These are phyloP conservation scores for Apiotrichum gamsii DNA, from an alignment of 1,284 basidiomycete species.

Conservation along the genomic window DNA sequence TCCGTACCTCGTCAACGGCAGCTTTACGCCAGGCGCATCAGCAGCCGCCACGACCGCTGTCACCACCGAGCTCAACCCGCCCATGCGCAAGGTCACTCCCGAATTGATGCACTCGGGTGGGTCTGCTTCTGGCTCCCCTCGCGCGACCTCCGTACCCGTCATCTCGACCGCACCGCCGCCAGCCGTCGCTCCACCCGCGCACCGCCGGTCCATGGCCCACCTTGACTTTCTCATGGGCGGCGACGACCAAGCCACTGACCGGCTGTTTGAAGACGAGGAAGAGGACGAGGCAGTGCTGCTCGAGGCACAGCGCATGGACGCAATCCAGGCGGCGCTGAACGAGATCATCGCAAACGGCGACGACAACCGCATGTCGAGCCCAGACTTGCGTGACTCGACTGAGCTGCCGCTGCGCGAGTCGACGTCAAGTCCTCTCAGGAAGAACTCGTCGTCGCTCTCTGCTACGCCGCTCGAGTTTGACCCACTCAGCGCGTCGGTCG, in stretches of 20 bases:
- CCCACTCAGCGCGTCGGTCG: constrained; percentile 8
- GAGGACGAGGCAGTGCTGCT: constrained; percentile 42
- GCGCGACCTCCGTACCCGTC: not conserved
- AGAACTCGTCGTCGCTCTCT: too few relatives aligned
- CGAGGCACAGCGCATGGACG: constrained; percentile 68
- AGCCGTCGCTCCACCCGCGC: constrained; percentile 15
- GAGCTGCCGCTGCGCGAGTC: too few relatives aligned
- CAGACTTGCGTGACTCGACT: too few relatives aligned
- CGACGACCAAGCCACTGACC: constrained; percentile 38
- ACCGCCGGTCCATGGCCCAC: constrained; percentile 25
- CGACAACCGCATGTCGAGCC: constrained; percentile 38
- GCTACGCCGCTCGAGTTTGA: not conserved
- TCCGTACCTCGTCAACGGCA: constrained; percentile 20
- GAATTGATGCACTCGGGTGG: constrained; percentile 2
- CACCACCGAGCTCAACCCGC: constrained; percentile 8
- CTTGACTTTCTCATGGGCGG: constrained; percentile 40
- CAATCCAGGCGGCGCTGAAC: constrained; percentile 85
- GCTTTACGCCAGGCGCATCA: constrained; percentile 20
- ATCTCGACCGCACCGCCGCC: not conserved
- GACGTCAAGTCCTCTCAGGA: too few relatives aligned
- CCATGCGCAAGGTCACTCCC: constrained; percentile 1
- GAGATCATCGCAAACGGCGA: constrained; percentile 83
- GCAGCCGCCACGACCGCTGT: constrained; percentile 16
- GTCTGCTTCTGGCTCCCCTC: not conserved
- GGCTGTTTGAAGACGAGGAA: constrained; percentile 30